Evolutionary conservation across 2,329 filamentous ascomycete genomes (phyloP).

Genomic region (Thielaviopsis euricoi): DNA sequence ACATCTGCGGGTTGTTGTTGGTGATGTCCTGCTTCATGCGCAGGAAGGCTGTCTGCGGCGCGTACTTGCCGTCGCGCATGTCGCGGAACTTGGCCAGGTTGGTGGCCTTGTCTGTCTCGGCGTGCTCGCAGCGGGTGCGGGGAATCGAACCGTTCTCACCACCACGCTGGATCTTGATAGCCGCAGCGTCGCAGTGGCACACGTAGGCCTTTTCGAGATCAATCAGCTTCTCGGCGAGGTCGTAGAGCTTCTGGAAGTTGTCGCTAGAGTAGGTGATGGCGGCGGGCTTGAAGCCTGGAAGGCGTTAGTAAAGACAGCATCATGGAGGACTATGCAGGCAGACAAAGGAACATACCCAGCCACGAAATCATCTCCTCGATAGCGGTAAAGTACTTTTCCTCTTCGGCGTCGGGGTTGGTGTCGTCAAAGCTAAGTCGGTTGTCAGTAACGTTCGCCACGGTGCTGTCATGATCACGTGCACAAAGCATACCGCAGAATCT

Average conservation of each 20-base stretch:
- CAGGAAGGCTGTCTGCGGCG: slow-evolving; percentile 65
- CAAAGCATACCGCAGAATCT: slow-evolving; percentile 11
- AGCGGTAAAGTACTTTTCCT: slow-evolving; percentile 76
- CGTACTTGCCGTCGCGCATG: slow-evolving; percentile 86
- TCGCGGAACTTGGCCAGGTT: slow-evolving; percentile 71
- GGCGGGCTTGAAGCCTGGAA: slow-evolving; percentile 49
- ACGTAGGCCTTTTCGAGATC: slow-evolving; percentile 58
- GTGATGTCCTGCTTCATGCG: slow-evolving; percentile 86
- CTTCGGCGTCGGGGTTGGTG: slow-evolving; percentile 86
- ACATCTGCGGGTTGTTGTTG: slow-evolving; percentile 84
- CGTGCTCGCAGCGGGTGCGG: slow-evolving; percentile 67
- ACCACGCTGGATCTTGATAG: slow-evolving; percentile 77
- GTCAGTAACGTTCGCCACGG: background rate
- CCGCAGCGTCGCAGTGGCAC: slow-evolving; percentile 68
- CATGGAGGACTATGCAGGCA: background rate
- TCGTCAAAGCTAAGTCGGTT: slow-evolving; percentile 58
- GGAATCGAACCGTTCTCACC: slow-evolving; percentile 52
- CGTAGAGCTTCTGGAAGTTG: slow-evolving; percentile 77
- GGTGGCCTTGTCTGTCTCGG: slow-evolving; percentile 54
- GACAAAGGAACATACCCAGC: slow-evolving; percentile 35
- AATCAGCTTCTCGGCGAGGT: slow-evolving; percentile 75
- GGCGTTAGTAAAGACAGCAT: background rate
- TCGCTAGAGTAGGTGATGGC: slow-evolving; percentile 78
- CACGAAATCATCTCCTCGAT: slow-evolving; percentile 78
- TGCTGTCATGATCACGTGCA: slow-evolving; percentile 16